phyloP scores from a whole-genome alignment of 169 alveolate species.

The Perkinsus marinus region DNA sequence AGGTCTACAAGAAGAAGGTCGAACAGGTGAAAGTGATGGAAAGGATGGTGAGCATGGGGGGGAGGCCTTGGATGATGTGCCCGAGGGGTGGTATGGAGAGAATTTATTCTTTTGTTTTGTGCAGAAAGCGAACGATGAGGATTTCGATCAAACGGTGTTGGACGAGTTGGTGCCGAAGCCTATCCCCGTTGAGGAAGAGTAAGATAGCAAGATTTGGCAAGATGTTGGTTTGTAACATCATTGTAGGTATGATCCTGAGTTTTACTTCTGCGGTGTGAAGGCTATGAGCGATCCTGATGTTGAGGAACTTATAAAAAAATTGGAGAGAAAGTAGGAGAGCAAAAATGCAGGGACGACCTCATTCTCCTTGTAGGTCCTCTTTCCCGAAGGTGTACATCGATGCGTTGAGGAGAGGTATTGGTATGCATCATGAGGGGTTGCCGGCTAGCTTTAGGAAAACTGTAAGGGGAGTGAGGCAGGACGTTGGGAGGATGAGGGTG shows the following conservation, averaged over 20 bases:
- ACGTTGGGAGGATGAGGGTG: not conserved
- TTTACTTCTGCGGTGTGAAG: not conserved
- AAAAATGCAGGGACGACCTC: no score
- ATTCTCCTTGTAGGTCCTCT: no score
- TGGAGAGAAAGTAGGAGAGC: not conserved
- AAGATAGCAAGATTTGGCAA: not conserved
- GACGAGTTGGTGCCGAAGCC: slow-evolving; percentile 4
- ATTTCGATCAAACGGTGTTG: slow-evolving; percentile 6
- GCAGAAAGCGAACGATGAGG: slow-evolving; percentile 5
- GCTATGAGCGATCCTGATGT: not conserved
- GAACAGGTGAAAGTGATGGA: slow-evolving; percentile 25
- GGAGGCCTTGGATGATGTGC: not conserved
- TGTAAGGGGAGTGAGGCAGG: not conserved
- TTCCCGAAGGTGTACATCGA: slow-evolving; percentile 34
- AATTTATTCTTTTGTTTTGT: not conserved
- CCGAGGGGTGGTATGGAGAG: not conserved
- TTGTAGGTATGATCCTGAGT: not conserved
- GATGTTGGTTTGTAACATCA: not conserved
- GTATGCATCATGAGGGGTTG: slow-evolving; percentile 73
- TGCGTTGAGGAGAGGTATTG: slow-evolving; percentile 71
- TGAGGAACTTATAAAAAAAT: not conserved
- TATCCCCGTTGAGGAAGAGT: not conserved
- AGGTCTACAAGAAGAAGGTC: slow-evolving; percentile 46
- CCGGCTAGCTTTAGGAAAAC: slow-evolving; percentile 3
- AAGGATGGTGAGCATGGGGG: not conserved